Percentiles rank a stretch among this genome's conserved stretches.
Evolutionary conservation across 192 early-diverging fungal genomes (phyloP).

Genomic region (Funneliformis mosseae): DNA sequence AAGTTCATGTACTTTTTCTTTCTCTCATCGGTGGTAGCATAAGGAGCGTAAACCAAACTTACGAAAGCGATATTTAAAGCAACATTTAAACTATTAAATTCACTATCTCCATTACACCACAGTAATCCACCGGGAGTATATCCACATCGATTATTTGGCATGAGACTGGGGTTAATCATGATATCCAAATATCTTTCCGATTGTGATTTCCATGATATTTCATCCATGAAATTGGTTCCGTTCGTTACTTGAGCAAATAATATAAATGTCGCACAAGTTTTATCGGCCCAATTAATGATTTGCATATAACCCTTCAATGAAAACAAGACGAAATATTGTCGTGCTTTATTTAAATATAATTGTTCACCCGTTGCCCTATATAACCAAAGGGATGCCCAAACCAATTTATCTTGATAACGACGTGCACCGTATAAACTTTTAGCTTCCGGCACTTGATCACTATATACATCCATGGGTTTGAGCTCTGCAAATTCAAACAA

Average conservation of each 20-base stretch:
- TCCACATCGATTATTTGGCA: conserved; percentile 30
- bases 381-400: conserved; percentile 62
- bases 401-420: conserved; percentile 49
- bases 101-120: conserved; percentile 40
- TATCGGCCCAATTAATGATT: conserved; percentile 59
- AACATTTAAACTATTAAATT: conserved; percentile 34
- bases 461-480: conserved; percentile 47
- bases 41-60: conserved; percentile 30
- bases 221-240: conserved; percentile 10
- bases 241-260: conserved; percentile 46
- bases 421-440: conserved; percentile 46
- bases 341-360: conserved; percentile 50
- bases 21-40: conserved; percentile 10
- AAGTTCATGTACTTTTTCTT: background rate
- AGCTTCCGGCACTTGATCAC: conserved; percentile 40
- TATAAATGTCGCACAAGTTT: conserved; percentile 49
- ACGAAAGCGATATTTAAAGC: conserved; percentile 43
- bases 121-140: conserved; percentile 53
- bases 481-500: conserved; percentile 55
- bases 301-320: conserved; percentile 6
- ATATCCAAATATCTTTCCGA: conserved; percentile 45
- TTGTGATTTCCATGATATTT: conserved; percentile 38
- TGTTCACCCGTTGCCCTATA: conserved; percentile 51
- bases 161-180: conserved; percentile 16
- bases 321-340: conserved; percentile 48